Conservation (phyloP, 176 grass and related monocot genomes). For the Metroxylon sagu region DNA sequence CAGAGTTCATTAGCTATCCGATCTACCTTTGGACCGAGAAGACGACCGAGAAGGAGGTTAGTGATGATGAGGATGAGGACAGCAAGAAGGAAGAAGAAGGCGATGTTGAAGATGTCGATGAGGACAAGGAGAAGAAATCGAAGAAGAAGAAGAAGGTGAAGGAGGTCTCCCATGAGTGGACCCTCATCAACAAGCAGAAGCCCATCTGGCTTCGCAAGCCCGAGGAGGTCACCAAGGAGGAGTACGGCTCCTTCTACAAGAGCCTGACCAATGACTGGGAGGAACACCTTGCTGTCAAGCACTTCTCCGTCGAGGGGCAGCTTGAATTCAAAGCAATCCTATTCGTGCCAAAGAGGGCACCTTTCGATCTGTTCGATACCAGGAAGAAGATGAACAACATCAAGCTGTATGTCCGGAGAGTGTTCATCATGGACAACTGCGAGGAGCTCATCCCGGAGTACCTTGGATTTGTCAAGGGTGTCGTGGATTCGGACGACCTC, state of each 20-base stretch:
- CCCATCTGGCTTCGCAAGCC: slow-evolving; percentile 42
- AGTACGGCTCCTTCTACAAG: slow-evolving; percentile 27
- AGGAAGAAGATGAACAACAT: no score
- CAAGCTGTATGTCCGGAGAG: no score
- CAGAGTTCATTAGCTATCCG: slow-evolving; percentile 32
- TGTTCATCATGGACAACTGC: no score
- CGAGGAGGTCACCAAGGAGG: slow-evolving; percentile 41
- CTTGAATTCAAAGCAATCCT: no score
- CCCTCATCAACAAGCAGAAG: slow-evolving; percentile 41
- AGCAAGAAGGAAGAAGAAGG: slow-evolving; percentile 40
- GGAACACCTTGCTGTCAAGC: not conserved
- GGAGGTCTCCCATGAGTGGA: slow-evolving; percentile 36
- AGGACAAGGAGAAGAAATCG: slow-evolving; percentile 30
- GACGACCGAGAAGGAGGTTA: slow-evolving; percentile 33
- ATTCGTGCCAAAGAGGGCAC: no score
- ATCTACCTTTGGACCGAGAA: slow-evolving; percentile 37
- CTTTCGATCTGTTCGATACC: no score
- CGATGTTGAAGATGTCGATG: slow-evolving; percentile 36
- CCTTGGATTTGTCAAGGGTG: no score
- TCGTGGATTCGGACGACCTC: no score
- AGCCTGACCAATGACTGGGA: slow-evolving; percentile 4
- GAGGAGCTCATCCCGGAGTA: no score
- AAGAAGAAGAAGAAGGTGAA: slow-evolving; percentile 46
- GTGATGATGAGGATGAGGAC: slow-evolving; percentile 30
- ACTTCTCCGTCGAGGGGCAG: no score